Base-by-base conservation (phyloP, 2,329 filamentous ascomycete genomes). In the Alternaria tenuissima region DNA sequence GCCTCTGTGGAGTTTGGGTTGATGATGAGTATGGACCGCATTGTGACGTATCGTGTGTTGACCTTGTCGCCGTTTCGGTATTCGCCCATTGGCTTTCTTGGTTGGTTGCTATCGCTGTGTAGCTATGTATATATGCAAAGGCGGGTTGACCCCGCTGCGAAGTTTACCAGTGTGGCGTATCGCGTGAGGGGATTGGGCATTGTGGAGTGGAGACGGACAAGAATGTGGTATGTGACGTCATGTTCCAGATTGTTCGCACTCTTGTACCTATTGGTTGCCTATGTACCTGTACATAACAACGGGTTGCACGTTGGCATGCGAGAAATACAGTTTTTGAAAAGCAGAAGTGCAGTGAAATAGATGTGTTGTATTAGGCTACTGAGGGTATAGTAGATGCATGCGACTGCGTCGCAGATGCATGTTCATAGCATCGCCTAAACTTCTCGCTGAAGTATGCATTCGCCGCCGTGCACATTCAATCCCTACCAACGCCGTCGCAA, bases 1-100 rank as follows among this genome's bases (percentile, higher is more conserved):
- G 83, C 81, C 57, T 80, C 69, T 1, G 89, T 92, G 3, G 90
- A 93, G 79, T 95, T 95, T 34, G 92, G 91, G 72, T 95, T 94
- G 69, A 94, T 84, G 62, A 94, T 82, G 41, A 94, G 83, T 63
- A 94, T 87, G 3, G 79, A 80, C 49, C 76, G 74, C 76, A 78
- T 78, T 57, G 66, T 78, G 68, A 39, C 66, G 58, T 73, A 66
- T 63, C 60, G 68, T 42, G 62, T 28, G 44, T 57, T 66, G 38
- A 24, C 6, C 14, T 34, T 16, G 32, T 14, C 34, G 34, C 62
- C 62, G 60, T 60, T 53, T n/a, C 59, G 62, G 34, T 74, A 72
- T 61, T 75, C 68, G 47, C 70, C 73, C 69, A 71, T 74, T 52
- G 60, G 52, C 8, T 55, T 53, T 53, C n/a, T 16, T 43, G 14